Percentiles rank a stretch among this genome's conserved stretches.
These are phyloP conservation scores for Zygotorulaspora danielsina DNA, from an alignment of 805 yeast species.

Conservation along the genomic window DNA sequence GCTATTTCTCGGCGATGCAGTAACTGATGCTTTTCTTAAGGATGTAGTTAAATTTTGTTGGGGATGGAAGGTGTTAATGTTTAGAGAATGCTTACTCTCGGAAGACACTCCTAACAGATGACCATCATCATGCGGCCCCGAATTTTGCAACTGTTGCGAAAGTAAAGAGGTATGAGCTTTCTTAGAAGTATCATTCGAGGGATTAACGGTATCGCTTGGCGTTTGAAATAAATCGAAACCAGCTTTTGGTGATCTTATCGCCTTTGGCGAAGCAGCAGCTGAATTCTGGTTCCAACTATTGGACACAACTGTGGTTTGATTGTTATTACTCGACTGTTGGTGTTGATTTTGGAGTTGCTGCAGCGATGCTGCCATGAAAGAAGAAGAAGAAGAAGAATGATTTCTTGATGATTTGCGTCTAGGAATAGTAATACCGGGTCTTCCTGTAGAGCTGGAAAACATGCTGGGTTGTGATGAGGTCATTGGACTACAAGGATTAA, in stretches of 20 bases:
- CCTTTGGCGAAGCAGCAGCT: slow-evolving; percentile 15
- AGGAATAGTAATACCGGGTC: slow-evolving; percentile 28
- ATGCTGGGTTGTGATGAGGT: slow-evolving; percentile 18
- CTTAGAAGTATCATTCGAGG: slow-evolving; percentile 17
- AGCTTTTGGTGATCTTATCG: slow-evolving; percentile 20
- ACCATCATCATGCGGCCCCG: slow-evolving; percentile 8
- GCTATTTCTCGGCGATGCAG: slow-evolving; percentile 28
- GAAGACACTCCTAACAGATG: not conserved
- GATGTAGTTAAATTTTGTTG: slow-evolving; percentile 9
- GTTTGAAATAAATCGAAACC: slow-evolving; percentile 21
- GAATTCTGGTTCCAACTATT: slow-evolving; percentile 20
- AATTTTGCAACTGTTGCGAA: slow-evolving; percentile 35
- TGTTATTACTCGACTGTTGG: slow-evolving; percentile 9
- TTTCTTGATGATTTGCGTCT: slow-evolving; percentile 32
- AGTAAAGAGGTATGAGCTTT: slow-evolving; percentile 33
- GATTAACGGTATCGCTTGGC: slow-evolving; percentile 15
- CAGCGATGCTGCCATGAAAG: slow-evolving; percentile 29
- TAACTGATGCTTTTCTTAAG: slow-evolving; percentile 12
- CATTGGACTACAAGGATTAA: slow-evolving; percentile 19
- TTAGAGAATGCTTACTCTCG: slow-evolving; percentile 1
- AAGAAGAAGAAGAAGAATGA: slow-evolving; percentile 31
- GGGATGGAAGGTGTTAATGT: not conserved
- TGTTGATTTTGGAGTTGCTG: slow-evolving; percentile 22
- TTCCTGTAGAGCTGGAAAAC: slow-evolving; percentile 24
- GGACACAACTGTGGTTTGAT: slow-evolving; percentile 18